A percentile compares a stretch with the other conserved stretches of the same genome.
Conservation (phyloP, 2,329 filamentous ascomycete species). For the Aaosphaeria arxii region DNA sequence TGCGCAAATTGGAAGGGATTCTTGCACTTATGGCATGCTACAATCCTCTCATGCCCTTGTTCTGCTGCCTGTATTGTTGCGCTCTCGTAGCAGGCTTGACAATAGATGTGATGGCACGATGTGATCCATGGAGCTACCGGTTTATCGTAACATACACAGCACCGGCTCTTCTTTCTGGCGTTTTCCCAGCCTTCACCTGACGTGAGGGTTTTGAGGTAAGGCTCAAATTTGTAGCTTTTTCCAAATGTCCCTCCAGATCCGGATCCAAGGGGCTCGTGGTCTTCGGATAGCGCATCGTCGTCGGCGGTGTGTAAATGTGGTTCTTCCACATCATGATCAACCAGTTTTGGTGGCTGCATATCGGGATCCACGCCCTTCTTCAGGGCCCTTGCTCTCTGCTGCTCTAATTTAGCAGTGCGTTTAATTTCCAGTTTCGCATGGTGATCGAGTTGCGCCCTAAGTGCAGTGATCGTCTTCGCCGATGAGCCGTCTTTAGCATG, state of each 20-base stretch:
- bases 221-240: constrained; percentile 38
- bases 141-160: constrained; percentile 40
- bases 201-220: constrained; percentile 38
- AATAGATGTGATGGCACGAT: constrained; percentile 57
- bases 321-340: constrained; percentile 4
- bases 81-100: constrained; percentile 45
- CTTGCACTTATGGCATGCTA: constrained; percentile 35
- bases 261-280: background rate
- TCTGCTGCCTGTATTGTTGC: constrained; percentile 27
- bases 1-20: constrained; percentile 14
- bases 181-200: constrained; percentile 35
- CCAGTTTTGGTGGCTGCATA: background rate
- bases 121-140: constrained; percentile 46
- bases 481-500: constrained; percentile 8
- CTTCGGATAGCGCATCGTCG: background rate
- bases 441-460: constrained; percentile 25
- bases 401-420: background rate
- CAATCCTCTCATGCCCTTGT: background rate
- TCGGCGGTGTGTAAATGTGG: constrained; percentile 1
- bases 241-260: constrained; percentile 34
- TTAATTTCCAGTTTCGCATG: no score
- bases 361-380: background rate
- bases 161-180: constrained; percentile 42
- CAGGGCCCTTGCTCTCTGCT: constrained; percentile 3
- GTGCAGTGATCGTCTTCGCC: constrained; percentile 17